A percentile compares a stretch with the other conserved stretches of the same genome.
These are phyloP conservation scores for Hippophae rhamnoides DNA, from an alignment of 306 rosid species.

Conservation along the genomic window DNA sequence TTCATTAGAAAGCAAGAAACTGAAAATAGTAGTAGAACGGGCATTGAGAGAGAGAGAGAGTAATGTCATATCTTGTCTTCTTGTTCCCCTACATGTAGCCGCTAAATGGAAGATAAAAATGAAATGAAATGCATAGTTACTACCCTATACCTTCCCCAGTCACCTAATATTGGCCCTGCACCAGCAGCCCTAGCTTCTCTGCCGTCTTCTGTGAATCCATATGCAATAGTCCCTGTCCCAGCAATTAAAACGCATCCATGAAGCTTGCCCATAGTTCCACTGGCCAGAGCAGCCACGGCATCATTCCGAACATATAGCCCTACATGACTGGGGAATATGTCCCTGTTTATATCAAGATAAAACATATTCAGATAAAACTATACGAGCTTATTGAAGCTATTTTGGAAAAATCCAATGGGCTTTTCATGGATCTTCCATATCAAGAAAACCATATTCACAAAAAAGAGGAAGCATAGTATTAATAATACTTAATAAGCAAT, in stretches of 20 bases:
- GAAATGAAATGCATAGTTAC: background rate
- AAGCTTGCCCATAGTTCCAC: constrained; percentile 87
- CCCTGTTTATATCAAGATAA: constrained; percentile 41
- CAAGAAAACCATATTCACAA: too few relatives aligned
- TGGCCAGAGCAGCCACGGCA: constrained; percentile 91
- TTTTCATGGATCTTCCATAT: background rate
- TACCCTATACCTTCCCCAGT: constrained; percentile 83
- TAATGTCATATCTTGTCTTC: too few relatives aligned
- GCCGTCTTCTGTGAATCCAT: constrained; percentile 84
- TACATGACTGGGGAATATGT: constrained; percentile 64
- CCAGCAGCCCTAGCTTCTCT: constrained; percentile 93
- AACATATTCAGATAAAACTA: constrained; percentile 12
- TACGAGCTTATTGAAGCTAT: background rate
- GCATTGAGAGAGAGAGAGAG: too few relatives aligned
- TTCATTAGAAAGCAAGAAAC: too few relatives aligned
- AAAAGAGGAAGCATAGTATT: too few relatives aligned
- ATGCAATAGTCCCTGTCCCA: constrained; percentile 89
- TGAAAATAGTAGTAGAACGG: too few relatives aligned
- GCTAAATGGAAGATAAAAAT: background rate
- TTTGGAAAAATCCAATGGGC: background rate
- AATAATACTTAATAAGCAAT: too few relatives aligned
- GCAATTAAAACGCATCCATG: constrained; percentile 93
- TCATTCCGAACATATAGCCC: constrained; percentile 79
- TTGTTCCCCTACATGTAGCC: too few relatives aligned
- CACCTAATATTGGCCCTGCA: constrained; percentile 93